Percentiles rank a stretch among this genome's conserved stretches.
Evolutionary conservation across 164 flowering plant genomes (phyloP).

Genomic region (Santalum album): DNA sequence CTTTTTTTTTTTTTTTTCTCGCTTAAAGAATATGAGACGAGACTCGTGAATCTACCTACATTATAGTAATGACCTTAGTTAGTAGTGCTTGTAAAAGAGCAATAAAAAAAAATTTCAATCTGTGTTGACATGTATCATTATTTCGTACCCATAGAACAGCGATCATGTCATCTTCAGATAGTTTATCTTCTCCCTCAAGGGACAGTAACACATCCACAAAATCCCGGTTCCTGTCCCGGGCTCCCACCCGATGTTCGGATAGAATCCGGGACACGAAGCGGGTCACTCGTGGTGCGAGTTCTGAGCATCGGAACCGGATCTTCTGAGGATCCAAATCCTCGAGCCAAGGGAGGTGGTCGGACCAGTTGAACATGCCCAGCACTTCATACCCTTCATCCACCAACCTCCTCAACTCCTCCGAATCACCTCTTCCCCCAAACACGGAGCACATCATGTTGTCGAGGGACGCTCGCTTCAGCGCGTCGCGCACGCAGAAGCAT

Average conservation of each 20-base stretch:
- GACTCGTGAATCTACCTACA: too few species aligned
- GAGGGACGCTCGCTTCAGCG: constrained; percentile 38
- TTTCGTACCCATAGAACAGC: constrained; percentile 76
- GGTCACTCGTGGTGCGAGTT: constrained; percentile 51
- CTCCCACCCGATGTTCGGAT: constrained; percentile 23
- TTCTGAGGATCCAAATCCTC: constrained; percentile 36
- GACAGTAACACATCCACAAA: constrained; percentile 58
- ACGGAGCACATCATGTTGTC: constrained; percentile 52
- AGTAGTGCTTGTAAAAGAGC: too few species aligned
- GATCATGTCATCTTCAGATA: constrained; percentile 52
- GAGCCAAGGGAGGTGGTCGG: constrained; percentile 54
- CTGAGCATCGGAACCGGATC: constrained; percentile 41
- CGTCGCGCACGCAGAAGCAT: constrained; percentile 15
- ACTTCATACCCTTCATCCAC: constrained; percentile 57
- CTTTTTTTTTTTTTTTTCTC: too few species aligned
- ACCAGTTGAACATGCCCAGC: constrained; percentile 48
- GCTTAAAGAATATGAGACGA: too few species aligned
- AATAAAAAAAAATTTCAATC: too few species aligned
- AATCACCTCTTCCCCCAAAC: constrained; percentile 30
- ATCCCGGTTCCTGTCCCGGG: constrained; percentile 13
- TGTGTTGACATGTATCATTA: too few species aligned
- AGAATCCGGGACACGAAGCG: constrained; percentile 41
- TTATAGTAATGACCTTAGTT: too few species aligned
- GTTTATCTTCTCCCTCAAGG: constrained; percentile 35
- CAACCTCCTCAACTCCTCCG: constrained; percentile 24